Evolutionary conservation across 1,284 basidiomycete species (phyloP), one percentile per base, ranked within the genome.

Genomic region (Erythrobasidium hasegawianum): DNA sequence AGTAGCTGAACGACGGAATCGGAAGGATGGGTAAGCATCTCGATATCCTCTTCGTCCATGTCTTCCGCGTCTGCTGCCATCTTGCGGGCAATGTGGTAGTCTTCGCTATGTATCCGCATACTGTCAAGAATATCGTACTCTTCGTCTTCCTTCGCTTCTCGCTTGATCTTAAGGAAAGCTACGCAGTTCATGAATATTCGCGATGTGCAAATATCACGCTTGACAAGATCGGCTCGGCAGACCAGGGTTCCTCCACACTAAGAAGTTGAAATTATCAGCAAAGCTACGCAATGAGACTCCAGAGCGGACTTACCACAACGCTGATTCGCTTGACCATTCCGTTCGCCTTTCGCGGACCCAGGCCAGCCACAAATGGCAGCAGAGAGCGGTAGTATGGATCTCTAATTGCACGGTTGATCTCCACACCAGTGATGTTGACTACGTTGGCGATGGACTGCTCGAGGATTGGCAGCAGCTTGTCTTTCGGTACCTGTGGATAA

Each of bases 11-110:
- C 82, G 9, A 94, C 90, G 59, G 88, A 85, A 7, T 76, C 76
- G 2, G 93, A 96, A 40, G 90, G 88, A 75, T 93, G 89, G 71
- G 62, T 50, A 3, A 69, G 54, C 56, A 90, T 90, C 68, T 89
- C 88, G 29, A 90, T 83, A 77, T 97, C 94, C 76, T 97, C 94
- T 74, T 94, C 91, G 73, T 97, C 94, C 38, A 92, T 84, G 74
- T 97, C 95, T 24, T 97, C 83, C 7, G 95, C 92, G 77, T 97
- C 95, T 11, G 91, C 90, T 40, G 96, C 95, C 92, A 99, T 97
- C 81, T 98, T 97, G 52, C 92, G 87, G 1, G 96, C 95, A 62
- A 97, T 84, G 74, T 97, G 92, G 77, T 98, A 99, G 79, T 98
- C 95, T 77, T 97, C 93, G 0, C 92, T 92, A 77, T 99, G 96